Evolutionary conservation across 1,139 yeast species (phyloP), one percentile per base, ranked within the genome.

Genomic region (Taphrina betulina): DNA sequence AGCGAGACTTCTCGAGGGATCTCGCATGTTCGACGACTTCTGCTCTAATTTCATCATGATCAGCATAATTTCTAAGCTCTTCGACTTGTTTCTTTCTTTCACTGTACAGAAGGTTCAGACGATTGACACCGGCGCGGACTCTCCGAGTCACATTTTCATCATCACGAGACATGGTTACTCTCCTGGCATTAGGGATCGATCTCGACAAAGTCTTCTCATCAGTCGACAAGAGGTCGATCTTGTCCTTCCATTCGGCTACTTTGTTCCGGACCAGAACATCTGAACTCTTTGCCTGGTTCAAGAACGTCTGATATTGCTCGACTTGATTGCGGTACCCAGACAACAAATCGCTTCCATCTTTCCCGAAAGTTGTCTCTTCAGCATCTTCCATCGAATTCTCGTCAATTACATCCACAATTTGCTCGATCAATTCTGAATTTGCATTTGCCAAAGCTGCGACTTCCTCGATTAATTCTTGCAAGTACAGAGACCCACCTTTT

Each of bases 361-460:
- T n/a, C n/a, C n/a, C n/a, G 85, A 58, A 76, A 76, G 38, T 74
- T 69, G 2, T 69, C 64, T 41, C 81, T 51, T 75, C 64, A 0
- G 73, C 73, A 64, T 85, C 89, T 54, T 82, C 87, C 2, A 75
- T 69, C 2, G 71, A 72, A 59, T 83, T 94, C 16, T 76, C 68
- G 0, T 69, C 66, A 3, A 85, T 67, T 40, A 80, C 65, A 16
- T 74, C 77, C 23, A 68, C 68, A 22, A 82, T 79, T 29, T 79
- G 80, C 3, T 71, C 63, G 1, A 76, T 61, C 19, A 78, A 63
- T 33, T 72, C 72, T 53, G 68, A 61, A 57, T 78, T 70, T 50
- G 75, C 75, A n/a, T 66, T 54, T 0, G 79, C 72, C 38, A 80
- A 65, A 5, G 66, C 69, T 2, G 71, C 66, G 16, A 83, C 72